These are phyloP conservation scores for Phytophthora nicotianae DNA, from an alignment of 352 stramenopile genomes.

Conservation along the genomic window DNA sequence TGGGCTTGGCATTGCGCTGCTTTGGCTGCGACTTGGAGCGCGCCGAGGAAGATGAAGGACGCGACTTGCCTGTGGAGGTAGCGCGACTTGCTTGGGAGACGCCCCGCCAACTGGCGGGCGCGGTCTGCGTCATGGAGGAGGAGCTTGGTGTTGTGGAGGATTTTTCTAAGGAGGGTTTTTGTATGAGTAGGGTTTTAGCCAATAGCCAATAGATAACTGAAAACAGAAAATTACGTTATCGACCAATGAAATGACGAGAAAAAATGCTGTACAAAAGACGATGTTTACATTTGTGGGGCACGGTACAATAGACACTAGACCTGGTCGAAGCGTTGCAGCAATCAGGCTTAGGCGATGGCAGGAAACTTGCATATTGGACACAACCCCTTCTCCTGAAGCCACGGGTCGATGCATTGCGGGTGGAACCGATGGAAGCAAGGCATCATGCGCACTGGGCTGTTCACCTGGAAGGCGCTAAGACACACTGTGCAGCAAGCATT, in stretches of 20 bases:
- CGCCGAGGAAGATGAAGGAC: conserved; percentile 6
- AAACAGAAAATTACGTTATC: neutral
- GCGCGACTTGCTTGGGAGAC: conserved; percentile 20
- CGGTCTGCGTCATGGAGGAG: conserved; percentile 35
- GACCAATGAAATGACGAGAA: conserved; percentile 12
- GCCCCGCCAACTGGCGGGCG: conserved; percentile 43
- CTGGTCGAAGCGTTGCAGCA: neutral
- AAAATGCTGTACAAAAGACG: neutral
- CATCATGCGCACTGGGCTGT: conserved; percentile 59
- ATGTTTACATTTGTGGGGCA: conserved; percentile 19
- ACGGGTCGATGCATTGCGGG: conserved; percentile 73
- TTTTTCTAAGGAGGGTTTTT: conserved; percentile 4
- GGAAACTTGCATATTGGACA: conserved; percentile 86
- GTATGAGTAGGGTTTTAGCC: conserved; percentile 5
- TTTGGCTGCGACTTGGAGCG: conserved; percentile 64
- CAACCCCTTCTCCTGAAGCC: conserved; percentile 69
- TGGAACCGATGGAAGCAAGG: conserved; percentile 86
- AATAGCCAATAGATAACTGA: conserved; percentile 7
- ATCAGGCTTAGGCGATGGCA: conserved; percentile 47
- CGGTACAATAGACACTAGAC: conserved; percentile 18
- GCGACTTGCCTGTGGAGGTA: conserved; percentile 16
- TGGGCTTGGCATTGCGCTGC: conserved; percentile 46
- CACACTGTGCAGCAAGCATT: conserved; percentile 68
- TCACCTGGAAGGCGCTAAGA: conserved; percentile 54
- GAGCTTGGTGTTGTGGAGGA: conserved; percentile 3